A percentile compares a stretch with the other conserved stretches of the same genome.
Evolutionary conservation across 192 early-diverging fungal genomes (phyloP).

Genomic region (Gamsiella multidivaricata): DNA sequence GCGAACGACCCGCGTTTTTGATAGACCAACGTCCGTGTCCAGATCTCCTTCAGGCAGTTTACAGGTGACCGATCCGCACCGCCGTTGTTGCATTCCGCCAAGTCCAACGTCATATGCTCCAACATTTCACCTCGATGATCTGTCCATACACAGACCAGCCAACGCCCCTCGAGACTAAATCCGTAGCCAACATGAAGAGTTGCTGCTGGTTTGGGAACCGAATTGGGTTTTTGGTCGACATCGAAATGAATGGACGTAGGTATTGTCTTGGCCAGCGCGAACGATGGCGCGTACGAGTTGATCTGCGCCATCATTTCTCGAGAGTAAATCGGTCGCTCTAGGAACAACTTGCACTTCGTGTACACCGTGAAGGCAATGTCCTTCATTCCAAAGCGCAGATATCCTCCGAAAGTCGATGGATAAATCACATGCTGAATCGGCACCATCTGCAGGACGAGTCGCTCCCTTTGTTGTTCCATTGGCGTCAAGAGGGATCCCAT

Average conservation of each 20-base stretch:
- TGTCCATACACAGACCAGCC: conserved; percentile 63
- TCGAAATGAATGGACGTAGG: conserved; percentile 55
- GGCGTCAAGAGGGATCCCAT: conserved; percentile 35
- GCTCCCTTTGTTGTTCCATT: conserved; percentile 52
- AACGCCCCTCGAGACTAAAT: conserved; percentile 61
- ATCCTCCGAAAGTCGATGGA: conserved; percentile 61
- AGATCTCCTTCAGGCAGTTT: conserved; percentile 54
- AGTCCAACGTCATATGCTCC: conserved; percentile 53
- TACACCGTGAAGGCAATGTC: conserved; percentile 68
- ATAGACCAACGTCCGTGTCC: conserved; percentile 55
- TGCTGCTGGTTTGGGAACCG: conserved; percentile 53
- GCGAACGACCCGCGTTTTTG: conserved; percentile 52
- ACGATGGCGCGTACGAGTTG: conserved; percentile 60
- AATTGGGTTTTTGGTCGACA: conserved; percentile 35
- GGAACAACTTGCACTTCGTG: conserved; percentile 57
- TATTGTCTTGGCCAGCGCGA: conserved; percentile 58
- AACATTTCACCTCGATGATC: conserved; percentile 64
- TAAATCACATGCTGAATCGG: conserved; percentile 64
- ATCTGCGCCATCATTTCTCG: conserved; percentile 23
- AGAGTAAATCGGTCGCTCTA: conserved; percentile 49
- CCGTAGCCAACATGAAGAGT: conserved; percentile 63
- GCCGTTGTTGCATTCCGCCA: conserved; percentile 1
- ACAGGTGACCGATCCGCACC: conserved; percentile 12
- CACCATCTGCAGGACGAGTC: conserved; percentile 59
- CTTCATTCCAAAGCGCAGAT: conserved; percentile 59